phyloP scores from a whole-genome alignment of 2,329 filamentous ascomycete genomes.

The Sodiomyces alkalinus region DNA sequence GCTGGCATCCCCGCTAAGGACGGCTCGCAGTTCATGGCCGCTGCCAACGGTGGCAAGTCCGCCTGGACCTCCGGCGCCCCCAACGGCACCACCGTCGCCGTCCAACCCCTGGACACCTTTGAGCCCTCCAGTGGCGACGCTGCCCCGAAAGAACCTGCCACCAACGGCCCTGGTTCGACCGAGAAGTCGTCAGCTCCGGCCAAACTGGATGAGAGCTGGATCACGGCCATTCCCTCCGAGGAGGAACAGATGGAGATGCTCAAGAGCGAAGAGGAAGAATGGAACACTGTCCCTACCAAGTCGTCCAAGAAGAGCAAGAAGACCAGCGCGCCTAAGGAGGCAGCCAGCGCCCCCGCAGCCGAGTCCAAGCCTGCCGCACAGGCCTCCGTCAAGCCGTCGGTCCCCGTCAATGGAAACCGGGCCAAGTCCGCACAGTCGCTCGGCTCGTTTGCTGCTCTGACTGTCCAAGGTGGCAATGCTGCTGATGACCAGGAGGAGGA shows the following conservation, averaged over 20 bases:
- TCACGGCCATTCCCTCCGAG: constrained; percentile 39
- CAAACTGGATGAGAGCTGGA: constrained; percentile 26
- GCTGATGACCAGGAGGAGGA: constrained; percentile 27
- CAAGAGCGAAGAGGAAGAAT: constrained; percentile 35
- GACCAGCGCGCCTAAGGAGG: constrained; percentile 22
- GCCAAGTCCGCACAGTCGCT: constrained; percentile 13
- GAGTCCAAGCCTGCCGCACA: constrained; percentile 12
- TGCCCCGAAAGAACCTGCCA: constrained; percentile 10
- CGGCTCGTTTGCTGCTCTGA: constrained; percentile 34
- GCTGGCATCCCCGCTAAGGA: constrained; percentile 76
- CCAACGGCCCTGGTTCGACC: not conserved
- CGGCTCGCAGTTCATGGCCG: constrained; percentile 44
- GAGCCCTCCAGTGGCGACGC: constrained; percentile 24
- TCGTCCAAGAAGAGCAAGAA: constrained; percentile 25
- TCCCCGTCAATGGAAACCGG: constrained; percentile 11
- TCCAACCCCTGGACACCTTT: constrained; percentile 44
- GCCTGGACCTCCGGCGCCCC: constrained; percentile 25
- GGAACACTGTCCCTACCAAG: constrained; percentile 41
- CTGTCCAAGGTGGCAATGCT: constrained; percentile 21
- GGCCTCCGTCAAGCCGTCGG: constrained; percentile 15
- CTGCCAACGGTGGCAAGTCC: constrained; percentile 22
- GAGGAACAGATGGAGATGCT: constrained; percentile 47
- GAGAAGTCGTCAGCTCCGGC: constrained; percentile 12
- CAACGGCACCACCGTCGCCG: constrained; percentile 19
- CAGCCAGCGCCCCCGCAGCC: constrained; percentile 8